phyloP scores from a whole-genome alignment of 192 early-diverging fungal species.

The Mortierella antarctica region DNA sequence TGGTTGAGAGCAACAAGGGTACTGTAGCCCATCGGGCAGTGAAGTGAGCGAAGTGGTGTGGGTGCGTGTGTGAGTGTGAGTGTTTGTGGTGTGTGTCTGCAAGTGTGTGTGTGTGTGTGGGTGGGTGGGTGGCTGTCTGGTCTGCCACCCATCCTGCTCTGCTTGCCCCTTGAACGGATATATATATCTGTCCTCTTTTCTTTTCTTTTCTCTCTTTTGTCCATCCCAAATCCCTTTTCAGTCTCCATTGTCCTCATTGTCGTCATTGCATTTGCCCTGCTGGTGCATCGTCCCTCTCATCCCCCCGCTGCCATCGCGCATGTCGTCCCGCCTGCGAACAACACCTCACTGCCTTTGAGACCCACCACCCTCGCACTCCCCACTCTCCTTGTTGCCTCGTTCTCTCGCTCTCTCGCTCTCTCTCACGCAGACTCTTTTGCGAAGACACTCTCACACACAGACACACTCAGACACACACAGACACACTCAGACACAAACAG shows the following conservation, averaged over 20 bases:
- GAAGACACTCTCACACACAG: no score
- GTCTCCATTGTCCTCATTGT: not conserved
- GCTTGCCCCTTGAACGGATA: no score
- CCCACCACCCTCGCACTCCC: not conserved
- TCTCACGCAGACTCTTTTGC: not conserved
- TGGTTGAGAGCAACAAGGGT: no score
- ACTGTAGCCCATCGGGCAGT: no score
- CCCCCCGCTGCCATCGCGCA: no score
- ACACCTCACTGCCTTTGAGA: not conserved
- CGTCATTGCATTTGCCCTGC: not conserved
- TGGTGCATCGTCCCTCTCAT: not conserved
- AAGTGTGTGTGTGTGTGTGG: no score
- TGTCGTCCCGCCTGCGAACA: not conserved
- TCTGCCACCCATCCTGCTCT: not conserved
- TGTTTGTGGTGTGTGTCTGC: no score
- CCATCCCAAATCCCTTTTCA: not conserved
- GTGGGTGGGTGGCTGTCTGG: not conserved
- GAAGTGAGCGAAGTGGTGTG: no score
- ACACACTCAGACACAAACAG: no score
- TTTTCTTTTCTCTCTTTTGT: not conserved
- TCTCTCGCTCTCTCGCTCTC: not conserved
- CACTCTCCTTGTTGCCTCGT: not conserved
- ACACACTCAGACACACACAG: no score
- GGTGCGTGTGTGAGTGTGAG: no score
- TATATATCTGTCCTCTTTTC: not conserved